Conservation (phyloP, 257 asterid genomes). For the Buddleja alternifolia region DNA sequence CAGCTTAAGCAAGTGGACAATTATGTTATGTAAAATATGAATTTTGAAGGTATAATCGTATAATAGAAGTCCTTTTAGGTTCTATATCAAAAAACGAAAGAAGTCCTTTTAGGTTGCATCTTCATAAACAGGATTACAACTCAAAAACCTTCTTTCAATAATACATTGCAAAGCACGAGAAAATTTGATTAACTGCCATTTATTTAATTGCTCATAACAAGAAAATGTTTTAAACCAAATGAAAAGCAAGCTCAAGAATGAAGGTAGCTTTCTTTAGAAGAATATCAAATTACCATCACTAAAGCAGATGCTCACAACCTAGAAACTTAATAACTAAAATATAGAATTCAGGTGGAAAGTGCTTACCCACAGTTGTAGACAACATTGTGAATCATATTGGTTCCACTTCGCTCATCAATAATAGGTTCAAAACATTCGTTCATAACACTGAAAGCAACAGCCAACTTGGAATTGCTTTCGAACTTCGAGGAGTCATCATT, state of each 20-base stretch:
- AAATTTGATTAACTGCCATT: constrained; percentile 2
- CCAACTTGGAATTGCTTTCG: constrained; percentile 65
- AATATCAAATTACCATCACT: constrained; percentile 19
- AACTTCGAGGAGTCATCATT: constrained; percentile 40
- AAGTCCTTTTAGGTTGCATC: constrained; percentile 19
- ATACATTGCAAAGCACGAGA: background rate
- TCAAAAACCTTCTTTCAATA: background rate
- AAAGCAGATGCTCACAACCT: constrained; percentile 11
- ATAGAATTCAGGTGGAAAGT: constrained; percentile 20
- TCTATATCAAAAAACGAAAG: too few species aligned
- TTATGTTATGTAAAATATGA: constrained; percentile 9
- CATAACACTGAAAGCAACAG: constrained; percentile 65
- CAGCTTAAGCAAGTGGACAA: constrained; percentile 14
- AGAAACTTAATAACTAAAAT: constrained; percentile 14
- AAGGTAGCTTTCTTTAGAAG: background rate
- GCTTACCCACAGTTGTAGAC: constrained; percentile 71
- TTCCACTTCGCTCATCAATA: constrained; percentile 63
- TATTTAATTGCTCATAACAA: constrained; percentile 12
- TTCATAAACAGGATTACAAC: constrained; percentile 5
- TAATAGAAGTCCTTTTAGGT: too few species aligned
- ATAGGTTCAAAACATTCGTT: constrained; percentile 70
- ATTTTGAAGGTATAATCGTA: constrained; percentile 7
- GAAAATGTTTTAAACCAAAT: constrained; percentile 20
- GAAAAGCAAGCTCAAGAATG: constrained; percentile 10
- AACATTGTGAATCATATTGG: constrained; percentile 64